phyloP scores from a whole-genome alignment of 2,329 filamentous ascomycete species.

The Arthrinium puccinioides region DNA sequence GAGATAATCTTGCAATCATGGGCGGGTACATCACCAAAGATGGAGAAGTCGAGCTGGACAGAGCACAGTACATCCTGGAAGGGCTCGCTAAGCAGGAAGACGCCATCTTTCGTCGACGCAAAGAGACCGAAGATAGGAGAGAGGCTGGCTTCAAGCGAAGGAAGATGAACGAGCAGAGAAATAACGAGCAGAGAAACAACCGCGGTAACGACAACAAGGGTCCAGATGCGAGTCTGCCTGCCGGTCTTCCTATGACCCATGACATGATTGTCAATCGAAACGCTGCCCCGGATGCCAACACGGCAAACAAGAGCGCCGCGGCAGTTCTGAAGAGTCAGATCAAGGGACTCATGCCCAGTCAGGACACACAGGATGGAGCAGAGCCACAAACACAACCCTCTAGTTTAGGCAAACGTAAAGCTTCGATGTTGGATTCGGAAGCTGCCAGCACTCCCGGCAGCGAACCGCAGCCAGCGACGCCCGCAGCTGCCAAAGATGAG shows the following conservation, averaged over 20 bases:
- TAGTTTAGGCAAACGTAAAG: constrained; percentile 69
- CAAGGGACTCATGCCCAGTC: constrained; percentile 35
- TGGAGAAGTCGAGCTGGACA: constrained; percentile 78
- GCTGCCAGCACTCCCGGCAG: constrained; percentile 51
- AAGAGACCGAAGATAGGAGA: constrained; percentile 76
- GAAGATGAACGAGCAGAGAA: constrained; percentile 56
- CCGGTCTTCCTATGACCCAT: constrained; percentile 54
- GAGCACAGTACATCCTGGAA: constrained; percentile 80
- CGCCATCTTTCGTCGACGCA: constrained; percentile 81
- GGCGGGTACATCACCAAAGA: constrained; percentile 95
- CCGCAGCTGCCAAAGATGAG: constrained; percentile 46
- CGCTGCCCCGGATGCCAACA: constrained; percentile 59
- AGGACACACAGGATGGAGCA: constrained; percentile 7
- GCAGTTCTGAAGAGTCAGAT: constrained; percentile 79
- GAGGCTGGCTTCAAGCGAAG: constrained; percentile 74
- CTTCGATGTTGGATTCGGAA: constrained; percentile 57
- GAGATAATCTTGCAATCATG: constrained; percentile 84
- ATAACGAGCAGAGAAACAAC: constrained; percentile 15
- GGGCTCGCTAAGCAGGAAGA: constrained; percentile 91
- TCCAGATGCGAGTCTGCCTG: no score
- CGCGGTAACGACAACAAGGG: constrained; percentile 28
- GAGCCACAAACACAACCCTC: constrained; percentile 35
- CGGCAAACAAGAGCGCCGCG: constrained; percentile 90
- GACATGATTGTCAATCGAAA: constrained; percentile 79
- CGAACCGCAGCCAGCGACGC: constrained; percentile 45